Percentiles rank a stretch among this genome's conserved stretches.
phyloP scores from a whole-genome alignment of 2,329 filamentous ascomycete genomes.

The Emmonsiellopsis sp. region DNA sequence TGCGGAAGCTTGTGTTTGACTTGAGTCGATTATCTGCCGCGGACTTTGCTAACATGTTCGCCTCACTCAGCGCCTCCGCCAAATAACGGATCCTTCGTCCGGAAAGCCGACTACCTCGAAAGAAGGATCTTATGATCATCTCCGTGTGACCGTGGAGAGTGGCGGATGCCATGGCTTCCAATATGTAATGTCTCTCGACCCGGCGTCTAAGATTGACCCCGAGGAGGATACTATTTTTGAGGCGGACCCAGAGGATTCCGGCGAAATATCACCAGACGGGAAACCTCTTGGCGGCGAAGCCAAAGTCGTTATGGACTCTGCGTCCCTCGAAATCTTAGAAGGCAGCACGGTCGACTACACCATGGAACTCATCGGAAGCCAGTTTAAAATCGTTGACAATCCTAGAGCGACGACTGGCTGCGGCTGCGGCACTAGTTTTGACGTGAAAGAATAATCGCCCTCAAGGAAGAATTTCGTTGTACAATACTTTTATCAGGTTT shows the following conservation, averaged over 20 bases:
- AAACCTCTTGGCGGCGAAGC: slow-evolving; percentile 42
- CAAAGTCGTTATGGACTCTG: slow-evolving; percentile 82
- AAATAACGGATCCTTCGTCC: slow-evolving; percentile 52
- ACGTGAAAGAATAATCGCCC: slow-evolving; percentile 44
- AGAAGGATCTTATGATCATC: slow-evolving; percentile 65
- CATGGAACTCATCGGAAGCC: slow-evolving; percentile 85
- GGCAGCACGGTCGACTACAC: slow-evolving; percentile 96
- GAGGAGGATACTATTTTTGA: slow-evolving; percentile 87
- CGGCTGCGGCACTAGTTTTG: slow-evolving; percentile 95
- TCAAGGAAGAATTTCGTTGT: background rate
- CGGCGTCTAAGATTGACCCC: slow-evolving; percentile 44
- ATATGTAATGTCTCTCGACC: slow-evolving; percentile 81
- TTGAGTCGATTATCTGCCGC: background rate
- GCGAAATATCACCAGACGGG: slow-evolving; percentile 12
- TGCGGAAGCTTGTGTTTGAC: background rate
- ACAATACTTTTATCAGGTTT: background rate
- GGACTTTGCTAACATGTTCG: slow-evolving; percentile 7
- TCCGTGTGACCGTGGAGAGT: slow-evolving; percentile 86
- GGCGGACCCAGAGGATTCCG: slow-evolving; percentile 39
- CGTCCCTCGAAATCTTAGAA: slow-evolving; percentile 77
- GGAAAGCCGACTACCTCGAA: slow-evolving; percentile 34
- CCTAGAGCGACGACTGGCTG: slow-evolving; percentile 87
- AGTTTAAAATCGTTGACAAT: slow-evolving; percentile 96
- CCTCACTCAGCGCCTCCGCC: slow-evolving; percentile 50
- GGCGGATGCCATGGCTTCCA: slow-evolving; percentile 98